Evolutionary conservation across 495 filamentous ascomycete species (phyloP).

Genomic region (Lentithecium fluviatile): DNA sequence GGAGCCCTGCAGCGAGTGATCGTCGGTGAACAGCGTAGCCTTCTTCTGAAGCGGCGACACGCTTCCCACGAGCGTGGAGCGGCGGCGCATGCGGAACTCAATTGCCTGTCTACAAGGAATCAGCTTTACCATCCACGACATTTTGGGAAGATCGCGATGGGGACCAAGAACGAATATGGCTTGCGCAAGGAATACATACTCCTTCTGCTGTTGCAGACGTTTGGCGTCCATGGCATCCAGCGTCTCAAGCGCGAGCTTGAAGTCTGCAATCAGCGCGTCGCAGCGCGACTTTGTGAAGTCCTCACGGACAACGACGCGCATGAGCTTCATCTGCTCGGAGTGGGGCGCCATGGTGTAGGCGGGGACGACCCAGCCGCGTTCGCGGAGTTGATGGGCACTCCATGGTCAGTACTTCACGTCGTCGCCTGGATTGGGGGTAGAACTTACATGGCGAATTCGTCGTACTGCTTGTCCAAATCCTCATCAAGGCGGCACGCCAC

Average conservation of each 20-base stretch:
- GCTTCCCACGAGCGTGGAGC: conserved; percentile 1
- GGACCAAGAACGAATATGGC: conserved; percentile 64
- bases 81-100: conserved; percentile 3
- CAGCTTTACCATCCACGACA: no score
- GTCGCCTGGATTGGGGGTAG: no score
- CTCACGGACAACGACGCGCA: conserved; percentile 85
- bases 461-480: conserved; percentile 61
- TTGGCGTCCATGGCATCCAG: conserved; percentile 72
- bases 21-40: conserved; percentile 69
- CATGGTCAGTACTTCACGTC: conserved; percentile 44
- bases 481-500: conserved; percentile 77
- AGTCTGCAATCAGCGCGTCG: conserved; percentile 68
- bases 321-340: conserved; percentile 73
- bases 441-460: conserved; percentile 57
- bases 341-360: conserved; percentile 94
- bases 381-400: conserved; percentile 72
- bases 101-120: background rate
- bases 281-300: conserved; percentile 78
- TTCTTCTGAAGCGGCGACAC: conserved; percentile 44
- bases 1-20: conserved; percentile 83
- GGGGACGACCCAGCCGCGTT: conserved; percentile 84
- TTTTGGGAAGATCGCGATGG: background rate
- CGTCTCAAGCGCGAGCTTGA: conserved; percentile 66
- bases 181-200: conserved; percentile 66
- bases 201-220: conserved; percentile 61